Percentiles rank a stretch among this genome's conserved stretches.
Conservation (phyloP, 2,329 filamentous ascomycete genomes). For the Ceratocystis diversiconidia region DNA sequence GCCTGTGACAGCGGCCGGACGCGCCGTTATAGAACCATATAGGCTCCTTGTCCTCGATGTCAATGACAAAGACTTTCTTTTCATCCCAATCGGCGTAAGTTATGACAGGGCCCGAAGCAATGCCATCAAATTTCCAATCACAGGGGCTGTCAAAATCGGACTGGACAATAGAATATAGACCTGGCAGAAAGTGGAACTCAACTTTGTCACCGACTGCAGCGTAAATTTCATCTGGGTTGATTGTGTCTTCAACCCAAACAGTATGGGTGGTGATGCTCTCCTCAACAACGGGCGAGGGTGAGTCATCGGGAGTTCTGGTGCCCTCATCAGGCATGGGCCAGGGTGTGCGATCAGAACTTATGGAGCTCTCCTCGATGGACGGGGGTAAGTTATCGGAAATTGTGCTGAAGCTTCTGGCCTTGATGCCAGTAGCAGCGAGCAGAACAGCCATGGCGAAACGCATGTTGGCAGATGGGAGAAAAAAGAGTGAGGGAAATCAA, state of each 20-base stretch:
- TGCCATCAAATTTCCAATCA: conserved; percentile 21
- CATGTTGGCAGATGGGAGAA: background rate
- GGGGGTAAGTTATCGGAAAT: background rate
- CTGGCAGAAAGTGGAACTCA: background rate
- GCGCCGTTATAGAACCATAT: no score
- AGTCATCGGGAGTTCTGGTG: background rate
- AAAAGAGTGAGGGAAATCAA: no score
- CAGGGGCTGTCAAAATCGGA: conserved; percentile 30
- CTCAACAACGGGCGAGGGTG: background rate
- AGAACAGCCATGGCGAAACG: background rate
- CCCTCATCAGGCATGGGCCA: no score
- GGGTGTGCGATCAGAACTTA: no score
- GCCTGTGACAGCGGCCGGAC: no score
- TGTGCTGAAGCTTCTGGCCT: background rate
- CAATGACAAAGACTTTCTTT: no score
- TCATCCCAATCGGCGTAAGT: no score
- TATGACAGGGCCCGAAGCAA: background rate
- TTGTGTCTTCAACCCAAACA: background rate
- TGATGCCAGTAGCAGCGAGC: background rate
- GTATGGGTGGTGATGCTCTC: background rate
- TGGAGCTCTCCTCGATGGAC: background rate
- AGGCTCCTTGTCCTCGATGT: no score
- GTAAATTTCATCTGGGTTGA: background rate
- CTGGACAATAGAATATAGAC: background rate
- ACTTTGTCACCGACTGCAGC: background rate